Conservation (phyloP, 371 early-diverging fungal genomes). For the Basidiobolus meristosporus region DNA sequence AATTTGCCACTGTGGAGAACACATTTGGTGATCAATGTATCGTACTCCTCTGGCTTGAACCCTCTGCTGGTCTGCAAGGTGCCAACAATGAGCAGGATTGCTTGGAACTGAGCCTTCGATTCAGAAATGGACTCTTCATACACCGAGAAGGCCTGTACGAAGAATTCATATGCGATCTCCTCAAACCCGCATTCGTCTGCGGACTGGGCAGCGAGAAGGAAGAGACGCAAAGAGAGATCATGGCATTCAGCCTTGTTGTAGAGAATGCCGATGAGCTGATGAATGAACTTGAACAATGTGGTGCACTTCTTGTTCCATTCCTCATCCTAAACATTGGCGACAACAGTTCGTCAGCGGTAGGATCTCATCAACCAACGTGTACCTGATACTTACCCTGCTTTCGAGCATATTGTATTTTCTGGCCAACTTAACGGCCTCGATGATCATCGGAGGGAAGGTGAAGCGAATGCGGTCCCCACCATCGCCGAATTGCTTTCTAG, state of each 20-base stretch:
- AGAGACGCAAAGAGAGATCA: slow-evolving; percentile 56
- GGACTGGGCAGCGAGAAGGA: slow-evolving; percentile 58
- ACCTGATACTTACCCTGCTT: slow-evolving; percentile 10
- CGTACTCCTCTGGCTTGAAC: slow-evolving; percentile 68
- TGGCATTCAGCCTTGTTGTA: slow-evolving; percentile 41
- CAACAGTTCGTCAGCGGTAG: neutral
- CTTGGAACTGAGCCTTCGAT: slow-evolving; percentile 65
- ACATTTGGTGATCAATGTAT: slow-evolving; percentile 70
- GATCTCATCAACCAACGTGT: neutral
- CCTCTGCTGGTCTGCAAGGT: slow-evolving; percentile 54
- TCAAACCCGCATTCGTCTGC: slow-evolving; percentile 68
- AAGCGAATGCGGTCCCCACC: slow-evolving; percentile 71
- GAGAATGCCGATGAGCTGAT: slow-evolving; percentile 49
- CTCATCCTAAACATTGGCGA: slow-evolving; percentile 15
- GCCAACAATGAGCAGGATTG: slow-evolving; percentile 61
- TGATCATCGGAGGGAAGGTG: slow-evolving; percentile 69
- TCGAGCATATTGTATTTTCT: slow-evolving; percentile 19
- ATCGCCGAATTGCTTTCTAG: slow-evolving; percentile 57
- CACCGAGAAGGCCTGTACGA: slow-evolving; percentile 76
- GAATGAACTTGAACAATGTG: slow-evolving; percentile 49
- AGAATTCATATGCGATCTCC: slow-evolving; percentile 77
- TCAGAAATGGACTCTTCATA: slow-evolving; percentile 84
- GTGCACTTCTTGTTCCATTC: slow-evolving; percentile 40
- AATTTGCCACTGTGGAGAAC: slow-evolving; percentile 70
- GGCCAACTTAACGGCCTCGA: slow-evolving; percentile 51